phyloP scores from a whole-genome alignment of 257 asterid species.

The Forsythia suspensa region DNA sequence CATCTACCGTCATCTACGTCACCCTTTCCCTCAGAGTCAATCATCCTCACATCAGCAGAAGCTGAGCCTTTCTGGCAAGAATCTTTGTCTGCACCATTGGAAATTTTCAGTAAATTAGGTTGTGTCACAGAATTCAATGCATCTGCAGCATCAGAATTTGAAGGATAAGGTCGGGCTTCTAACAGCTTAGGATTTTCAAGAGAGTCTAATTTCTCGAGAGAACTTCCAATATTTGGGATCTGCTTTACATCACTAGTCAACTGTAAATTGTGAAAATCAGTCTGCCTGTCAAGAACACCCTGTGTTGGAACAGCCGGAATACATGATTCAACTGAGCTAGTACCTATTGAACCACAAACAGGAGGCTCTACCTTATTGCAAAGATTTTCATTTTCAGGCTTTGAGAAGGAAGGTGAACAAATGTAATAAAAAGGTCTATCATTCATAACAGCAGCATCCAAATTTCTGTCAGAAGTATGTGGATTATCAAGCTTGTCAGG shows the following conservation, averaged over 20 bases:
- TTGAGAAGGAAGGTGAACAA: slow-evolving; percentile 24
- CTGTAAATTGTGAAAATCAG: slow-evolving; percentile 30
- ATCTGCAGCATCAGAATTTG: slow-evolving; percentile 43
- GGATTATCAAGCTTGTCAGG: slow-evolving; percentile 24
- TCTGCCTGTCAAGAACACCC: slow-evolving; percentile 22
- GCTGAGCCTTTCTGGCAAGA: slow-evolving; percentile 24
- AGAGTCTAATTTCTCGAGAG: slow-evolving; percentile 34
- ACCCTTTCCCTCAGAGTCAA: slow-evolving; percentile 38
- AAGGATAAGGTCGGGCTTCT: slow-evolving; percentile 26
- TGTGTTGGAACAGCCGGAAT: slow-evolving; percentile 31
- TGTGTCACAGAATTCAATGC: slow-evolving; percentile 28
- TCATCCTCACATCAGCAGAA: slow-evolving; percentile 28
- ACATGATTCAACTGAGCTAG: slow-evolving; percentile 30
- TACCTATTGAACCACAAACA: slow-evolving; percentile 19
- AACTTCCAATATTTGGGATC: slow-evolving; percentile 28
- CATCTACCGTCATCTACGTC: slow-evolving; percentile 29
- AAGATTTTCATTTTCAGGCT: slow-evolving; percentile 12
- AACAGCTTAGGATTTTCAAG: slow-evolving; percentile 31
- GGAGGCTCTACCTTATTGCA: slow-evolving; percentile 27
- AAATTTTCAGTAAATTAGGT: slow-evolving; percentile 23
- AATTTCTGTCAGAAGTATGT: slow-evolving; percentile 9
- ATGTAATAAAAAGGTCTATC: slow-evolving; percentile 13
- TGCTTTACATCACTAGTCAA: slow-evolving; percentile 22
- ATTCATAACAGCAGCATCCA: slow-evolving; percentile 21
- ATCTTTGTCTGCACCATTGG: slow-evolving; percentile 22